phyloP scores from a whole-genome alignment of 2,329 filamentous ascomycete genomes.

The Cladosporium sp. region DNA sequence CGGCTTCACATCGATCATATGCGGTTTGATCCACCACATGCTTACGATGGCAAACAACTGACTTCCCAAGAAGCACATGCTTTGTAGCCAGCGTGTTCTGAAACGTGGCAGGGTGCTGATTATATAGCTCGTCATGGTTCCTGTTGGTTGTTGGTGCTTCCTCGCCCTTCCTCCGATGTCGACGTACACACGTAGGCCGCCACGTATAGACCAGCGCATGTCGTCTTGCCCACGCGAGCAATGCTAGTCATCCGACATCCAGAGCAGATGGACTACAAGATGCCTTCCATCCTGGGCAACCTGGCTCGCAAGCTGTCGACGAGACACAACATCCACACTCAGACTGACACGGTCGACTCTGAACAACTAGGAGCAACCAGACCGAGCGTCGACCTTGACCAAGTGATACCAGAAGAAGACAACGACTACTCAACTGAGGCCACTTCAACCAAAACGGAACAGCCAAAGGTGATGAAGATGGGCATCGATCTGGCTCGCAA shows the following conservation, averaged over 20 bases:
- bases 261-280: not conserved
- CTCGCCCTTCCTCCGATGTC: not conserved
- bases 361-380: not conserved
- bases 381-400: not conserved
- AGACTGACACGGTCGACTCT: not conserved
- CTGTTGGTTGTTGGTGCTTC: not conserved
- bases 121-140: not conserved
- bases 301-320: not conserved
- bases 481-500: not conserved
- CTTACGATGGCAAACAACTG: not conserved
- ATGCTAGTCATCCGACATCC: not conserved
- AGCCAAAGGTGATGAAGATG: not conserved
- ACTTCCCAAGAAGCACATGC: not conserved
- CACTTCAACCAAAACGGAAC: not conserved
- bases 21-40: not conserved
- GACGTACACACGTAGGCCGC: not conserved
- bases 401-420: not conserved
- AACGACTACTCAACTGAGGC: not conserved
- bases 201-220: not conserved
- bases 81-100: not conserved
- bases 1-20: not conserved
- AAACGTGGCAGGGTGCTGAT: not conserved
- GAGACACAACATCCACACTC: not conserved
- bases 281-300: not conserved
- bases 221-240: not conserved